phyloP scores from a whole-genome alignment of 164 flowering plant genomes.

The Brasenia schreberi region DNA sequence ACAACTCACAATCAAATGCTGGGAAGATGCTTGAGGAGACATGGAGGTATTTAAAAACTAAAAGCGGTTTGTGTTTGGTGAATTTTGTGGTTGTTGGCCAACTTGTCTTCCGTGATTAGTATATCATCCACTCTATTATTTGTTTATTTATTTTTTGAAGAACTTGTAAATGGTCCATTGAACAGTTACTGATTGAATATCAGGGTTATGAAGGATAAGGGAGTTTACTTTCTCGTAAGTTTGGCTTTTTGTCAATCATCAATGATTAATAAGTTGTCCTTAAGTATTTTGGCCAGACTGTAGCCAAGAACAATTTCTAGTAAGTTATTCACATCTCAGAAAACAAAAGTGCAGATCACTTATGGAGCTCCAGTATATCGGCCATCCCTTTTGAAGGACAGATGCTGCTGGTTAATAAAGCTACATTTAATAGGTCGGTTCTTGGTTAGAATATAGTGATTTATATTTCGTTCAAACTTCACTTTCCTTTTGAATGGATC shows the following conservation, averaged over 20 bases:
- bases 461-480: neutral
- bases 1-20: slow-evolving; percentile 45
- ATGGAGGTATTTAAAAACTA: slow-evolving; percentile 33
- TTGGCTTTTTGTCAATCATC: neutral
- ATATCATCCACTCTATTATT: slow-evolving; percentile 20
- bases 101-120: slow-evolving; percentile 24
- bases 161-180: slow-evolving; percentile 6
- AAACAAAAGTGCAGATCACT: slow-evolving; percentile 44
- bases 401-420: slow-evolving; percentile 46
- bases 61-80: slow-evolving; percentile 4
- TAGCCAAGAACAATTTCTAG: too few species aligned
- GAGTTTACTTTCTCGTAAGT: slow-evolving; percentile 69
- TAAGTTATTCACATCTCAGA: neutral
- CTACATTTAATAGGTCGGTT: slow-evolving; percentile 76
- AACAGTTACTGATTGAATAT: slow-evolving; percentile 56
- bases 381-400: slow-evolving; percentile 35
- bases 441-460: too few species aligned
- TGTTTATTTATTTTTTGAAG: too few species aligned
- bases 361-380: slow-evolving; percentile 75
- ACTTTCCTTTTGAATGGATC: neutral
- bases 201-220: slow-evolving; percentile 78
- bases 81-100: slow-evolving; percentile 6
- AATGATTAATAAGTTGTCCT: too few species aligned
- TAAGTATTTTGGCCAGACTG: too few species aligned
- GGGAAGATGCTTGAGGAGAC: slow-evolving; percentile 66